phyloP scores from a whole-genome alignment of 805 yeast genomes.

The Candida ovalis region DNA sequence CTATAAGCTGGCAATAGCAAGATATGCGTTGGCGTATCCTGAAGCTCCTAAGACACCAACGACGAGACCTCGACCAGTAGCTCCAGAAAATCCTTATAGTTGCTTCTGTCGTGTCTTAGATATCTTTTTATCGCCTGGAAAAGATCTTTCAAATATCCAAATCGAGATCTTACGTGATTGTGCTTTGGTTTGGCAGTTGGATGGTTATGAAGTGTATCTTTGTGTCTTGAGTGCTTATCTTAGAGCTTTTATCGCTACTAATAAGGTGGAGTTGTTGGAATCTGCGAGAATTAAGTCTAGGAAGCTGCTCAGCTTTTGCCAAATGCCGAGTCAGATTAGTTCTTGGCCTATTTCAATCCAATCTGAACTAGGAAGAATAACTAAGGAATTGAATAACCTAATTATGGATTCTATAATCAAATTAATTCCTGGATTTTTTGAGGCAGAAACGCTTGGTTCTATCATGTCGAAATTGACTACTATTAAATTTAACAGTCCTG shows the following conservation, averaged over 20 bases:
- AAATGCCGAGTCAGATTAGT: slow-evolving; percentile 9
- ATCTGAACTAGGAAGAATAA: slow-evolving; percentile 1
- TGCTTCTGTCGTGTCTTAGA: slow-evolving; percentile 12
- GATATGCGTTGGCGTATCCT: slow-evolving; percentile 5
- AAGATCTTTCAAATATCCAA: slow-evolving; percentile 3
- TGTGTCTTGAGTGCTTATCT: slow-evolving; percentile 12
- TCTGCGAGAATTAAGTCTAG: slow-evolving; percentile 9
- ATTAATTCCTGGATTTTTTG: slow-evolving; percentile 9
- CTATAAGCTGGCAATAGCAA: slow-evolving; percentile 8
- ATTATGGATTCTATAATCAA: slow-evolving; percentile 5
- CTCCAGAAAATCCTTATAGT: slow-evolving; percentile 13
- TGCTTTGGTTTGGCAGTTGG: slow-evolving; percentile 21
- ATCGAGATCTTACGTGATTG: slow-evolving; percentile 16
- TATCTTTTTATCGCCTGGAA: slow-evolving; percentile 3
- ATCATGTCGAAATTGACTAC: not conserved
- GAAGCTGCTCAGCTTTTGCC: slow-evolving; percentile 13
- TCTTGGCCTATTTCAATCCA: slow-evolving; percentile 14
- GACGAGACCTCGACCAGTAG: slow-evolving; percentile 2
- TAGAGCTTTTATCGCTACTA: not conserved
- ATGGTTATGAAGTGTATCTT: slow-evolving; percentile 19
- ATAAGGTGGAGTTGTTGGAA: not conserved
- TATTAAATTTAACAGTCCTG: not conserved
- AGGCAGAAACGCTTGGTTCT: not conserved
- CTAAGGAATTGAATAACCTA: slow-evolving; percentile 9
- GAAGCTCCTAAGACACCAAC: slow-evolving; percentile 2